These are phyloP conservation scores for Hymenoscyphus repandus DNA, from an alignment of 2,329 filamentous ascomycete genomes.

Conservation along the genomic window DNA sequence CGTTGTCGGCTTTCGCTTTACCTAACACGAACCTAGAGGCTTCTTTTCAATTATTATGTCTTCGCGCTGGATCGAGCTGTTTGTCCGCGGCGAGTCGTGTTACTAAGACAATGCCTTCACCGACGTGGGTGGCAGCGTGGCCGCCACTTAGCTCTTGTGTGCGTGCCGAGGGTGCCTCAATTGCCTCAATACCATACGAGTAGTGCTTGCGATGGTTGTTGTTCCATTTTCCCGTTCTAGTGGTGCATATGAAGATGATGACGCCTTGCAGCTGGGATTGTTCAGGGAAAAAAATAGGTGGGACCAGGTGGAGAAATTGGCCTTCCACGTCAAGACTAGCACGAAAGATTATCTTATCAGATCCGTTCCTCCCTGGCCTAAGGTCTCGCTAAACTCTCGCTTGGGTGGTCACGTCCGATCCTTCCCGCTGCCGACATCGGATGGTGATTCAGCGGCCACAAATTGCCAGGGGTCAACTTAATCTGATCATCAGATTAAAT, in stretches of 20 bases:
- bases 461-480: neutral
- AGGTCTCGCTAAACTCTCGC: too few relatives aligned
- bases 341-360: slow-evolving; percentile 22
- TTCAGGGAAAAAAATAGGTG: neutral
- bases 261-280: neutral
- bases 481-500: slow-evolving; percentile 5
- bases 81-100: too few relatives aligned
- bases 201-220: neutral
- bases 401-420: neutral
- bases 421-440: slow-evolving; percentile 9
- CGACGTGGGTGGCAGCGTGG: too few relatives aligned
- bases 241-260: neutral
- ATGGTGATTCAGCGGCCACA: neutral
- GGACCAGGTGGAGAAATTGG: neutral
- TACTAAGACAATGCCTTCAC: too few relatives aligned
- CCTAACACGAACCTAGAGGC: too few relatives aligned
- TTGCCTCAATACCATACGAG: neutral
- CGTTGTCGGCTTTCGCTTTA: too few relatives aligned
- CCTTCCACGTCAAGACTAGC: neutral
- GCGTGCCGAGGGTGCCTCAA: neutral
- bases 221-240: neutral
- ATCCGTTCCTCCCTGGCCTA: slow-evolving; percentile 6
- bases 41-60: too few relatives aligned
- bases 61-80: too few relatives aligned
- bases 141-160: neutral